phyloP scores from a whole-genome alignment of 768 basidiomycete species.

The Tulasnella sp. region DNA sequence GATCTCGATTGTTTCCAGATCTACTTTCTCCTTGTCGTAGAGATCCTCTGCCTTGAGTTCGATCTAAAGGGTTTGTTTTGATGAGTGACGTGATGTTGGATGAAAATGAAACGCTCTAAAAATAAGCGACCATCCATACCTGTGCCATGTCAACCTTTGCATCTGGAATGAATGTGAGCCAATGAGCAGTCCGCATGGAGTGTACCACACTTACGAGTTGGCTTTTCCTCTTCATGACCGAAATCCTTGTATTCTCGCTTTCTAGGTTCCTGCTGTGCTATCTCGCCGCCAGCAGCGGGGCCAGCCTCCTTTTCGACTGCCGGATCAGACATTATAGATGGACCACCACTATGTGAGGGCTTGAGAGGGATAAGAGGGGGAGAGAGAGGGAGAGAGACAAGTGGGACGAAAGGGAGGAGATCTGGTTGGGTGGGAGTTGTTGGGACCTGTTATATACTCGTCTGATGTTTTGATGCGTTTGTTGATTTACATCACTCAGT shows the following conservation, averaged over 20 bases:
- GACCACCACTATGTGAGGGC: neutral
- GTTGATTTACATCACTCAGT: too few species aligned
- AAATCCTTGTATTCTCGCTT: slow-evolving; percentile 86
- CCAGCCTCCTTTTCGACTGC: slow-evolving; percentile 21
- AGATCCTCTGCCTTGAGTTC: slow-evolving; percentile 86
- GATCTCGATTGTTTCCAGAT: slow-evolving; percentile 91
- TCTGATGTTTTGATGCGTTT: too few species aligned
- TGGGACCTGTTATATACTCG: too few species aligned
- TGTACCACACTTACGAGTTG: slow-evolving; percentile 43
- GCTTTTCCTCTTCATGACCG: slow-evolving; percentile 52
- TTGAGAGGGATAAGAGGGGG: neutral
- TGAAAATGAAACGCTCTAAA: neutral
- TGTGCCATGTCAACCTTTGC: slow-evolving; percentile 79
- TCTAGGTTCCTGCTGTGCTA: slow-evolving; percentile 26
- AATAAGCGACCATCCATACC: slow-evolving; percentile 26
- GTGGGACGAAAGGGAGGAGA: neutral
- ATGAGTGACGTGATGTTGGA: neutral
- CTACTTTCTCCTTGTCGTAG: slow-evolving; percentile 99
- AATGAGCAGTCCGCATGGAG: neutral
- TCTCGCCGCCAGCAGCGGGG: slow-evolving; percentile 12
- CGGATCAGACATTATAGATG: slow-evolving; percentile 18
- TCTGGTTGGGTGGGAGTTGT: too few species aligned
- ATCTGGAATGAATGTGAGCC: slow-evolving; percentile 32
- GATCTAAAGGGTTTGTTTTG: slow-evolving; percentile 33
- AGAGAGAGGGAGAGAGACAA: neutral